Evolutionary conservation across 2,329 filamentous ascomycete genomes (phyloP).

Genomic region (Beauveria caledonica): DNA sequence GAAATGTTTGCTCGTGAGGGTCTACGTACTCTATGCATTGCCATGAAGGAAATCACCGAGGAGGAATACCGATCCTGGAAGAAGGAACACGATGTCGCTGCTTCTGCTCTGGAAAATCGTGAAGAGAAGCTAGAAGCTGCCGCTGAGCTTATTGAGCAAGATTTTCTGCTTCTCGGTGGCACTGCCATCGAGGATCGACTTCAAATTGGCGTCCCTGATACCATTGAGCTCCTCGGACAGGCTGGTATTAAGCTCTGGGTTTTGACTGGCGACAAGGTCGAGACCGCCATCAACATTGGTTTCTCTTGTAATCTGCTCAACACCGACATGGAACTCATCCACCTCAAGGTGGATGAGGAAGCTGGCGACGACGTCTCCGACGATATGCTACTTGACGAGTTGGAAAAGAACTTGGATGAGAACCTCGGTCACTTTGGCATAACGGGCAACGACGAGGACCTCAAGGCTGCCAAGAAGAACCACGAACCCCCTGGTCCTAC

Average conservation of each 20-base stretch:
- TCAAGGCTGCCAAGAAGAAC: conserved; percentile 67
- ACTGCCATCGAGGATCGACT: conserved; percentile 96
- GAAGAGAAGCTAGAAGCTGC: conserved; percentile 91
- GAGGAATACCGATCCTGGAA: conserved; percentile 81
- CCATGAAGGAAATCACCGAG: conserved; percentile 70
- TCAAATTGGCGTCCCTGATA: conserved; percentile 94
- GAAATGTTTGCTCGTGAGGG: conserved; percentile 97
- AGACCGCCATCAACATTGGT: conserved; percentile 98
- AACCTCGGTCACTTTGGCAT: conserved; percentile 66
- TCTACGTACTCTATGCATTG: conserved; percentile 88
- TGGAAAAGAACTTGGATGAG: conserved; percentile 66
- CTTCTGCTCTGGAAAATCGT: conserved; percentile 72
- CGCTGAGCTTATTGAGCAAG: conserved; percentile 82
- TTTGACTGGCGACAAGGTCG: conserved; percentile 94
- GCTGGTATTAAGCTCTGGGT: conserved; percentile 99
- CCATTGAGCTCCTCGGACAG: conserved; percentile 80
- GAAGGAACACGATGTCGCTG: conserved; percentile 77
- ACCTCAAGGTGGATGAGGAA: conserved; percentile 77
- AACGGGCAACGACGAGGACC: conserved; percentile 77
- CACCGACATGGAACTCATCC: conserved; percentile 95
- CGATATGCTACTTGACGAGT: conserved; percentile 43
- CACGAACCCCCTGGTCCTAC: conserved; percentile 82
- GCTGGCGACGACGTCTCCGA: conserved; percentile 41
- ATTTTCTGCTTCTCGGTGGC: conserved; percentile 79
- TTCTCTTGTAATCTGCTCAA: conserved; percentile 97